phyloP scores from a whole-genome alignment of 257 asterid genomes.

The Capsicum baccatum region DNA sequence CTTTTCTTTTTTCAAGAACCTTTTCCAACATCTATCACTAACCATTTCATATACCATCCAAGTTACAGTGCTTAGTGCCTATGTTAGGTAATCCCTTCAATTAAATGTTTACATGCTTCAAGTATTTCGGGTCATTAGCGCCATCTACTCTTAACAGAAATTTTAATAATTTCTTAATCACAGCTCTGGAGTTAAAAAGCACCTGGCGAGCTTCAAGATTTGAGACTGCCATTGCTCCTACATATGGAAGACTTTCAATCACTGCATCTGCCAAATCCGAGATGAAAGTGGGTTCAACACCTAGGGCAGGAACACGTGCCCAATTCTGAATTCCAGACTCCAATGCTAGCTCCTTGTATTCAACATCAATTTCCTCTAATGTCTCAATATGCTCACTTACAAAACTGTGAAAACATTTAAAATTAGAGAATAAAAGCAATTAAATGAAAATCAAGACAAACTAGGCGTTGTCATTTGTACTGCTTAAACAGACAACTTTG shows the following conservation, averaged over 20 bases:
- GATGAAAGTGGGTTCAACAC: slow-evolving; percentile 91
- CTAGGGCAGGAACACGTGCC: slow-evolving; percentile 99
- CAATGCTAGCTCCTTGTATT: slow-evolving; percentile 94
- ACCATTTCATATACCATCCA: background rate
- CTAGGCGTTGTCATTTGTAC: background rate
- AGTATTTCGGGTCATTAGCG: background rate
- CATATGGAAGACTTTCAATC: slow-evolving; percentile 97
- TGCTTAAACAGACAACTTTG: slow-evolving; percentile 16
- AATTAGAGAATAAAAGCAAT: slow-evolving; percentile 9
- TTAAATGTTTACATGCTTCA: background rate
- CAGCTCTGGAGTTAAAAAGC: slow-evolving; percentile 22
- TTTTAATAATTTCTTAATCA: slow-evolving; percentile 12
- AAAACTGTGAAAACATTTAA: slow-evolving; percentile 57
- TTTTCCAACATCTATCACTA: background rate
- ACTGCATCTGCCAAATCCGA: slow-evolving; percentile 98
- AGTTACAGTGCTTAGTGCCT: background rate
- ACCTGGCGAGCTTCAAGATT: slow-evolving; percentile 99
- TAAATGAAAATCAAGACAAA: slow-evolving; percentile 30
- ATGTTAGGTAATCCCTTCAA: background rate
- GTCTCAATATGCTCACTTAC: slow-evolving; percentile 99
- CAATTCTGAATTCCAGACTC: slow-evolving; percentile 94
- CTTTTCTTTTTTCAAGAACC: background rate
- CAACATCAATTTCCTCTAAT: slow-evolving; percentile 98
- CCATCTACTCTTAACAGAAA: slow-evolving; percentile 11
- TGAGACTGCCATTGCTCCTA: slow-evolving; percentile 99